Evolutionary conservation across 108 stramenopile genomes (phyloP).

Genomic region (Skeletonema grethae): DNA sequence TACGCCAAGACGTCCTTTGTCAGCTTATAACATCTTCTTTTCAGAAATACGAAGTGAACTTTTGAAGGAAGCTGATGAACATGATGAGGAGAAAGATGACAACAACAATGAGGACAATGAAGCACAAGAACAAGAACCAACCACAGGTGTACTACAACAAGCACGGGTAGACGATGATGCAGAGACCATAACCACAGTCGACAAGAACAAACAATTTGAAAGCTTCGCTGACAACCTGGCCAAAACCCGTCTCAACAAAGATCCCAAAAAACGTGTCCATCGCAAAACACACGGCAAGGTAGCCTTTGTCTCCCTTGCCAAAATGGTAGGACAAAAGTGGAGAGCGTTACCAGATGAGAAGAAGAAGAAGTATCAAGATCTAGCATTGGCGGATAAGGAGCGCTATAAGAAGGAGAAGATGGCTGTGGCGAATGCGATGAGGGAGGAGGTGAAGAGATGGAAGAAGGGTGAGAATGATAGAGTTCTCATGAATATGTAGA

Average conservation of each 20-base stretch:
- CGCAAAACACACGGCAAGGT: constrained; percentile 46
- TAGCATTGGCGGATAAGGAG: constrained; percentile 57
- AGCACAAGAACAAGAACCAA: not conserved
- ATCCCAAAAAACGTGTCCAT: constrained; percentile 21
- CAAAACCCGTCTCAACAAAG: constrained; percentile 25
- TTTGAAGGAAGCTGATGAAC: constrained; percentile 25
- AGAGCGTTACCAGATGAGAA: constrained; percentile 34
- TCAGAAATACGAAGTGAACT: constrained; percentile 24
- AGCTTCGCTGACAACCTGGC: constrained; percentile 28
- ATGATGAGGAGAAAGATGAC: not conserved
- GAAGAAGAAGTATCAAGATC: constrained; percentile 41
- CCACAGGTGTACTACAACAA: not conserved
- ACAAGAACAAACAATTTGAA: constrained; percentile 19
- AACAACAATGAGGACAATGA: not conserved
- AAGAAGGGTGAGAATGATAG: constrained; percentile 16
- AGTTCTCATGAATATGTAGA: not conserved
- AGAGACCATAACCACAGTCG: not conserved
- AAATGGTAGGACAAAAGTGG: constrained; percentile 34
- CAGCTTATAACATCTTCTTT: constrained; percentile 49
- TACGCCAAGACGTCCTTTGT: constrained; percentile 24
- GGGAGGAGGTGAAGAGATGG: constrained; percentile 25
- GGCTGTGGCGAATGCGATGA: constrained; percentile 7
- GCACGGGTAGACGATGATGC: constrained; percentile 1
- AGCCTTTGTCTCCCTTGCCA: constrained; percentile 33
- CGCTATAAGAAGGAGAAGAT: constrained; percentile 56